A percentile compares a stretch with the other conserved stretches of the same genome.
phyloP scores from a whole-genome alignment of 208 protist species.

The Leishmania amazonensis region DNA sequence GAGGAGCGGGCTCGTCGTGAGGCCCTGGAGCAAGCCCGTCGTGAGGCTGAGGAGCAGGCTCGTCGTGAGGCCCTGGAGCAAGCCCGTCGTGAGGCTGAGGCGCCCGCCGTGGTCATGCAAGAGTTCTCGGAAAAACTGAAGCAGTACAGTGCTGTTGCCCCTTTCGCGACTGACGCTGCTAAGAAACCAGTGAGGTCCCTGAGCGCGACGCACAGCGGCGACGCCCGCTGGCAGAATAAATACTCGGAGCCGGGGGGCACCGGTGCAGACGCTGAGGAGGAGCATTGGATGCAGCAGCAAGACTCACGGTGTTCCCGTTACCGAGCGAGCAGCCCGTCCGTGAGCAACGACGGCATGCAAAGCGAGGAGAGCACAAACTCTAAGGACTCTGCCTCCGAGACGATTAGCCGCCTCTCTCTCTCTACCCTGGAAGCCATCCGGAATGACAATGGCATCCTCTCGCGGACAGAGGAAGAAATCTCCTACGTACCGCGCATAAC shows the following conservation, averaged over 20 bases:
- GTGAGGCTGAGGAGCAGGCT: conserved; percentile 30
- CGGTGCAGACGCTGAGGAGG: background rate
- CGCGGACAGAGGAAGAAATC: conserved; percentile 17
- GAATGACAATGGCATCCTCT: conserved; percentile 72
- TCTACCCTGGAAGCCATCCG: conserved; percentile 27
- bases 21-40: conserved; percentile 29
- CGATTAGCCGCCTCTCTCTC: conserved; percentile 26
- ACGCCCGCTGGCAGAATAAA: background rate
- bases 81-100: conserved; percentile 31
- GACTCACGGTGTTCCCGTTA: conserved; percentile 2
- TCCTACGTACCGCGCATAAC: background rate
- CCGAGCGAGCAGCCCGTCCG: background rate
- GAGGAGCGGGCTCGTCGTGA: conserved; percentile 34
- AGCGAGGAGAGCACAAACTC: background rate
- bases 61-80: conserved; percentile 29
- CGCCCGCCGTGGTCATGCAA: conserved; percentile 38
- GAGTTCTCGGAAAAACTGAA: conserved; percentile 40
- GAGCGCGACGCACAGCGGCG: background rate
- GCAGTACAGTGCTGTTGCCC: background rate
- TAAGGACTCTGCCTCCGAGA: conserved; percentile 15
- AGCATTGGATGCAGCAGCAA: conserved; percentile 7
- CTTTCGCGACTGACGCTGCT: background rate
- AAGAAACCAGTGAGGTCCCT: background rate
- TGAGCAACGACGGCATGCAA: background rate
- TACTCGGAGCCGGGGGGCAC: background rate